phyloP scores from a whole-genome alignment of 768 basidiomycete species.

The Tulasnella sp. region DNA sequence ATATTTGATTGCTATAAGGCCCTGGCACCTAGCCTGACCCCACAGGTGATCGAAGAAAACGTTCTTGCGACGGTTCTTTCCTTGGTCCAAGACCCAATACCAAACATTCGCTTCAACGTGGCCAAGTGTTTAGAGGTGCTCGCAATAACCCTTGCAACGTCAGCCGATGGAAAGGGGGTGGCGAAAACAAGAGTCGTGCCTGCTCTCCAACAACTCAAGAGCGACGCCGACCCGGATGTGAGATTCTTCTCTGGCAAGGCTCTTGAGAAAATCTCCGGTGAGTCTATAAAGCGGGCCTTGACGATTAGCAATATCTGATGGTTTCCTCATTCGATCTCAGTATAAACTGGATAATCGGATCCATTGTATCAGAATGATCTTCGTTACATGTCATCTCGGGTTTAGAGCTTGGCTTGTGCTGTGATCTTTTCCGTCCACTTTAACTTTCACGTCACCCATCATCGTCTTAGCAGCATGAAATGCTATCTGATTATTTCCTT shows the following conservation, averaged over 20 bases:
- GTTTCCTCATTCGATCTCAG: not conserved
- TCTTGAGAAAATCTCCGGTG: slow-evolving; percentile 47
- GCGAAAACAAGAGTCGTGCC: slow-evolving; percentile 71
- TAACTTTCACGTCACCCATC: not conserved
- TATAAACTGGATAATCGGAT: not conserved
- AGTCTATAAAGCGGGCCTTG: not conserved
- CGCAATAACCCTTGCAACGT: slow-evolving; percentile 61
- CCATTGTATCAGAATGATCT: not conserved
- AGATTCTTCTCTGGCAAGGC: slow-evolving; percentile 88
- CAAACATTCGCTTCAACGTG: slow-evolving; percentile 99
- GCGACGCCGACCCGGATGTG: slow-evolving; percentile 92
- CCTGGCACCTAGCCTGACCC: slow-evolving; percentile 84
- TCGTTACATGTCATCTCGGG: not conserved
- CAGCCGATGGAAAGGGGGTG: slow-evolving; percentile 69
- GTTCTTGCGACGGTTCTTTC: slow-evolving; percentile 80
- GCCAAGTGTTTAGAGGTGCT: slow-evolving; percentile 91
- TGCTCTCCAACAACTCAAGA: slow-evolving; percentile 79
- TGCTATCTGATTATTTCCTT: not conserved
- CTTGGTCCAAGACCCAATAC: slow-evolving; percentile 86
- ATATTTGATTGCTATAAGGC: slow-evolving; percentile 42
- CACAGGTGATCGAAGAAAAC: slow-evolving; percentile 77
- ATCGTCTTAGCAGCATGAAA: not conserved
- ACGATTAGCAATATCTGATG: not conserved
- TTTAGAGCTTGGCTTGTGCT: slow-evolving; percentile 8
- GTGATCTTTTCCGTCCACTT: not conserved